Percentiles rank a stretch among this genome's conserved stretches.
phyloP scores from a whole-genome alignment of 2,329 filamentous ascomycete genomes.

The Trichoderma gracile region DNA sequence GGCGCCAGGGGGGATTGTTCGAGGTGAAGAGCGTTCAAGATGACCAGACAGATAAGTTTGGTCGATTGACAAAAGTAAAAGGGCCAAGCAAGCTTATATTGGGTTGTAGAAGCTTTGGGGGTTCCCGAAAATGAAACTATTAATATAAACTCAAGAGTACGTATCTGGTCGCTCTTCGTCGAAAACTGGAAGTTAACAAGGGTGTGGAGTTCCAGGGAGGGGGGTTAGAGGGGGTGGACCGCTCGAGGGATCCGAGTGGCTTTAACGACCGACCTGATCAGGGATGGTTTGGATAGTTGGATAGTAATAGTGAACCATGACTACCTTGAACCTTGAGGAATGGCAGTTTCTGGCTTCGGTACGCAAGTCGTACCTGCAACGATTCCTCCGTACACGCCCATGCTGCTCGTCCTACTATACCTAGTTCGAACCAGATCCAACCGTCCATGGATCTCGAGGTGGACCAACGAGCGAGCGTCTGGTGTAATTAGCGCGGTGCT shows the following conservation, averaged over 20 bases:
- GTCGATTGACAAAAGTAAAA: neutral
- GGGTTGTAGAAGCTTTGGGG: neutral
- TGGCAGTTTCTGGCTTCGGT: constrained; percentile 27
- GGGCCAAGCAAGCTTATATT: no score
- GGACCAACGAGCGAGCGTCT: constrained; percentile 35
- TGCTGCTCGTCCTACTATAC: neutral
- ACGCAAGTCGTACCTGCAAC: constrained; percentile 28
- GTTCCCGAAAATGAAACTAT: constrained; percentile 21
- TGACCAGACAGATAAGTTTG: constrained; percentile 3
- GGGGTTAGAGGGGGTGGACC: constrained; percentile 2
- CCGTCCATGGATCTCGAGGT: constrained; percentile 42
- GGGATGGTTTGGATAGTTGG: constrained; percentile 39
- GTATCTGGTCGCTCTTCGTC: no score
- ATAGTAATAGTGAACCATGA: constrained; percentile 41
- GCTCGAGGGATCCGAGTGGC: constrained; percentile 37
- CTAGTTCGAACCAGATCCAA: constrained; percentile 38
- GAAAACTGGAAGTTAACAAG: neutral
- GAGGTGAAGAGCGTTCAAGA: neutral
- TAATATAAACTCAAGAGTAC: constrained; percentile 10
- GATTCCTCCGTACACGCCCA: no score
- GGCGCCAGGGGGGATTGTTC: neutral
- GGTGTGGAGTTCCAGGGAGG: constrained; percentile 27
- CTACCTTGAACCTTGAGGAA: constrained; percentile 1
- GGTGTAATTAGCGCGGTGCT: neutral
- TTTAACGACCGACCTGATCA: constrained; percentile 36